A percentile compares a stretch with the other conserved stretches of the same genome.
These are phyloP conservation scores for Solanum pennellii DNA, from an alignment of 257 asterid species.

Conservation along the genomic window DNA sequence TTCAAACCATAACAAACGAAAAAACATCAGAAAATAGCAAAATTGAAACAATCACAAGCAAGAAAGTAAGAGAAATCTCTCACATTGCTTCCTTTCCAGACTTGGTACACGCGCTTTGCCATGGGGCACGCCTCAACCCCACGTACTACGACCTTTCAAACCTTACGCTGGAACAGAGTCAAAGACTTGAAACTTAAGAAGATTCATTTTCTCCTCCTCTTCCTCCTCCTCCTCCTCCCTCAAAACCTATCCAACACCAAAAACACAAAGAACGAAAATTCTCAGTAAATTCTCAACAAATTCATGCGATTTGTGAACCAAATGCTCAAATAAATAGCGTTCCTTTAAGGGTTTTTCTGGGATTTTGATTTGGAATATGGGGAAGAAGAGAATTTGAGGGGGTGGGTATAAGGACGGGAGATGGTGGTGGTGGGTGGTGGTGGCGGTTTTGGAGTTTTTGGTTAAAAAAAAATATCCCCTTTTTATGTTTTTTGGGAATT, in stretches of 20 bases:
- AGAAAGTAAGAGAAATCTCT: conserved; percentile 20
- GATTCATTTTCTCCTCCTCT: conserved; percentile 24
- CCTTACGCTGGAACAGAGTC: conserved; percentile 44
- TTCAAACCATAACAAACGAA: background rate
- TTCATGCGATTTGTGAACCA: background rate
- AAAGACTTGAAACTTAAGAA: conserved; percentile 38
- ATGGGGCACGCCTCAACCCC: conserved; percentile 31
- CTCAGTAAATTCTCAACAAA: background rate
- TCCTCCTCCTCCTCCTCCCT: background rate
- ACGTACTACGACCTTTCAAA: conserved; percentile 7
- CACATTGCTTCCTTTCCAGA: conserved; percentile 96
- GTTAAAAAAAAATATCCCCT: background rate
- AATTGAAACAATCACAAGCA: background rate
- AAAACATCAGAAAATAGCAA: conserved; percentile 3
- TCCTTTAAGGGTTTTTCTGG: conserved; percentile 17
- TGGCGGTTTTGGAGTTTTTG: conserved; percentile 39
- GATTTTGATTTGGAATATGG: conserved; percentile 11
- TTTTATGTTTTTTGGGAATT: background rate
- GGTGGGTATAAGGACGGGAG: conserved; percentile 4
- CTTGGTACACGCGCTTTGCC: conserved; percentile 91
- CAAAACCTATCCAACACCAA: background rate
- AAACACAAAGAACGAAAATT: background rate
- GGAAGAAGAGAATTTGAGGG: background rate
- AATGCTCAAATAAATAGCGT: background rate
- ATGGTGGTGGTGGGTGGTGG: background rate